Evolutionary conservation across 2,329 filamentous ascomycete species (phyloP).

Genomic region (Hypoxylon sp.): DNA sequence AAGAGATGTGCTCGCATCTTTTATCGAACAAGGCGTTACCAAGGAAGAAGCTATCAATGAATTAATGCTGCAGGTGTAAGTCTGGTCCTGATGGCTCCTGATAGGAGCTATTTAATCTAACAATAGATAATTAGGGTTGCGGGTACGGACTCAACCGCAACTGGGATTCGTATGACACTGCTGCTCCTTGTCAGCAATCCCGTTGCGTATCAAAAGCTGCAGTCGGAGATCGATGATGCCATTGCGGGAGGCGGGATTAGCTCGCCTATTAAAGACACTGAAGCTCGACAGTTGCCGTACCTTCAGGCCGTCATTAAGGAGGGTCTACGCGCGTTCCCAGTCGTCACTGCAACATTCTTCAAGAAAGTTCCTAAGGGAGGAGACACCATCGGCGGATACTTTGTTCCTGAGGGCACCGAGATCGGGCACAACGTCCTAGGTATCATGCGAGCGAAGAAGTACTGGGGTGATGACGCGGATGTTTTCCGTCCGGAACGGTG

Average conservation of each 20-base stretch:
- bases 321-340: slow-evolving; percentile 58
- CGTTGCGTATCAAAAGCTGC: slow-evolving; percentile 37
- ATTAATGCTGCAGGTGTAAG: slow-evolving; percentile 43
- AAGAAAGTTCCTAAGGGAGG: slow-evolving; percentile 54
- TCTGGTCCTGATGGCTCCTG: background rate
- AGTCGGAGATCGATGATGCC: slow-evolving; percentile 56
- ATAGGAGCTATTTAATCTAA: background rate
- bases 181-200: slow-evolving; percentile 64
- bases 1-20: slow-evolving; percentile 27
- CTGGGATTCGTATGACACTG: slow-evolving; percentile 63
- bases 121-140: slow-evolving; percentile 53
- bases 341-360: slow-evolving; percentile 53
- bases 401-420: slow-evolving; percentile 58
- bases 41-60: slow-evolving; percentile 43
- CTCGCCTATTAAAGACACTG: slow-evolving; percentile 51
- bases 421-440: slow-evolving; percentile 59
- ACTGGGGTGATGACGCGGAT: slow-evolving; percentile 53
- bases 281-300: slow-evolving; percentile 46
- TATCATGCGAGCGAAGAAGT: slow-evolving; percentile 57
- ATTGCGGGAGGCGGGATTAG: slow-evolving; percentile 58
- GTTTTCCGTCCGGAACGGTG: slow-evolving; percentile 62
- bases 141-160: slow-evolving; percentile 67
- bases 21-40: slow-evolving; percentile 41
- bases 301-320: slow-evolving; percentile 59
- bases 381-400: slow-evolving; percentile 50